Evolutionary conservation across 108 stramenopile genomes (phyloP), one percentile per base, ranked within the genome.

Genomic region (Aurantiochytrium sp.): DNA sequence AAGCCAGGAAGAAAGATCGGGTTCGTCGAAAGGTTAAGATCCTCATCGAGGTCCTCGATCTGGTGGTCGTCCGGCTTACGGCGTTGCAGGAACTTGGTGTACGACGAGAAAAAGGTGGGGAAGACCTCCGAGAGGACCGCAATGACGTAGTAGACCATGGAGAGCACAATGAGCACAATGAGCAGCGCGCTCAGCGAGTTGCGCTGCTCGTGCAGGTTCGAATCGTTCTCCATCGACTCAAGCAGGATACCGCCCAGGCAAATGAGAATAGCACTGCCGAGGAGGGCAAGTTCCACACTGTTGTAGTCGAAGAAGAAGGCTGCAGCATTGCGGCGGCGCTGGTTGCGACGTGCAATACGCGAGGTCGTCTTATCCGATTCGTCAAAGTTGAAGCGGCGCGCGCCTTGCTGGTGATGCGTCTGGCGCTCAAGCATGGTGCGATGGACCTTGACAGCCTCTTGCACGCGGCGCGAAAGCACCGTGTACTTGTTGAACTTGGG

Each of bases 221-320:
- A 21, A 25, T 44, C 72, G 18, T 12, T 44, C 18, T 89, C 47
- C 49, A 89, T 25, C 5, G 73, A 87, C 60, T 87, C 59, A 6
- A 91, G 87, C 88, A 91, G 60, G 72, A 91, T 89, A 5, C 89
- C 91, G 5, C 88, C 58, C 29, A 91, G 57, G 87, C 87, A 87
- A 8, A 91, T 72, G 10, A 91, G 42, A 53, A 89, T 49, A 5
- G 89, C 88, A 44, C 73, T 58, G 44, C 45, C 87, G 8, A 91
- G 57, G 28, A 91, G 55, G 28, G 44, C 57, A 18, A 44, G 35
- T 57, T 91, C 91, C 14, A 91, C 91, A 5, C 88, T 91, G 89
- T 91, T 91, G 89, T 91, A 91, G 60, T 91, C 89, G 47, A 87
- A 60, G 44, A 91, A 87, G 64, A 89, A 83, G 0, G 35, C 60